Evolutionary conservation across 345 rosid species (phyloP).

Genomic region (Pistacia atlantica): DNA sequence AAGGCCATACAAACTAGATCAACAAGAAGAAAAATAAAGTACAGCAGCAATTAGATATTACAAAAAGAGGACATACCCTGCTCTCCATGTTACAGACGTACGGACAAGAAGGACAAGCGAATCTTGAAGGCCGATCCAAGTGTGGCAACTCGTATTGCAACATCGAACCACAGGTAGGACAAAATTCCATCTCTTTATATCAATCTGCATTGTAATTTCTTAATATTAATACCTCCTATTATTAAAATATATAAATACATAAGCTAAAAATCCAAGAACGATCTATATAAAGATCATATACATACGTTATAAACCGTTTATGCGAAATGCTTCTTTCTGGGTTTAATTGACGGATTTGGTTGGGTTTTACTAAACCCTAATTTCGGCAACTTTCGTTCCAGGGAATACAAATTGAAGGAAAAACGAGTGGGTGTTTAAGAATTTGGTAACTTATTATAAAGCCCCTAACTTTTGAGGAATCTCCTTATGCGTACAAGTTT

Average conservation of each 20-base stretch:
- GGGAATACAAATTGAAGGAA: neutral
- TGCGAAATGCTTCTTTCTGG: neutral
- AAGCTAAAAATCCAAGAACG: neutral
- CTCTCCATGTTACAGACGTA: conserved; percentile 46
- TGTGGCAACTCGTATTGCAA: conserved; percentile 53
- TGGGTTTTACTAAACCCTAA: conserved; percentile 2
- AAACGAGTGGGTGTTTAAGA: neutral
- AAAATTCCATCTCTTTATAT: conserved; percentile 50
- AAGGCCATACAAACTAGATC: neutral
- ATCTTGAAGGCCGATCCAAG: conserved; percentile 42
- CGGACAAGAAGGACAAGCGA: conserved; percentile 59
- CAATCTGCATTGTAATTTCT: neutral
- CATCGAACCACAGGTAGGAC: conserved; percentile 57
- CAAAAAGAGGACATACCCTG: conserved; percentile 27
- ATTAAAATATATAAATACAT: neutral
- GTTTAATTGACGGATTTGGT: neutral
- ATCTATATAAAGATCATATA: neutral
- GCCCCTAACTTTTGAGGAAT: neutral
- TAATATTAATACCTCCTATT: neutral
- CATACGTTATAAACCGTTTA: neutral
- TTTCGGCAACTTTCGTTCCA: neutral
- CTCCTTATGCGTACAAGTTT: neutral
- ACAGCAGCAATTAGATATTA: neutral
- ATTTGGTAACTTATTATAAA: neutral
- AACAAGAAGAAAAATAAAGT: neutral